Conservation (phyloP, 495 filamentous ascomycete genomes). For the Daldinia bambusicola region DNA sequence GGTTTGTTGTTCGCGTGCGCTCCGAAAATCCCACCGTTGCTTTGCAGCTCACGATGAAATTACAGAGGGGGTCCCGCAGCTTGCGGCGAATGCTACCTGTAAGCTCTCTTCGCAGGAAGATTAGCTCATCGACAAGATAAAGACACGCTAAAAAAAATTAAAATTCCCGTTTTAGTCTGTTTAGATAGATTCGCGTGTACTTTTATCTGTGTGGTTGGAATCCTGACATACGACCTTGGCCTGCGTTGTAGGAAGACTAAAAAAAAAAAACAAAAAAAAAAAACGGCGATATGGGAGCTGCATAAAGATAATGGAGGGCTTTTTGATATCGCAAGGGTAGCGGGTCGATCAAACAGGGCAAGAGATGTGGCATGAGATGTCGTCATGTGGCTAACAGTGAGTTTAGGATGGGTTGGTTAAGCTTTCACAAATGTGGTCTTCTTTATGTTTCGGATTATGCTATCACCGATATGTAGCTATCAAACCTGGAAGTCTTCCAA, state of each 20-base stretch:
- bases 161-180: slow-evolving; percentile 26
- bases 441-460: slow-evolving; percentile 36
- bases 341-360: slow-evolving; percentile 33
- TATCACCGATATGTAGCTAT: slow-evolving; percentile 16
- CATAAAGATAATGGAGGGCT: slow-evolving; percentile 15
- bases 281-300: slow-evolving; percentile 8
- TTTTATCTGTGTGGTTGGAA: slow-evolving; percentile 15
- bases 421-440: slow-evolving; percentile 14
- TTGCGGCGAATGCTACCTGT: slow-evolving; percentile 29
- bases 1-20: slow-evolving; percentile 5
- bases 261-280: not conserved
- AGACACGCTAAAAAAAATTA: slow-evolving; percentile 3
- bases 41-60: slow-evolving; percentile 39
- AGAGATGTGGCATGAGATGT: slow-evolving; percentile 21
- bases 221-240: slow-evolving; percentile 23
- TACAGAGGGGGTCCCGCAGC: slow-evolving; percentile 37
- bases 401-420: slow-evolving; percentile 11
- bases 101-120: slow-evolving; percentile 18
- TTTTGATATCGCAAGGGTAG: slow-evolving; percentile 28
- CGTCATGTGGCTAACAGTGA: slow-evolving; percentile 32
- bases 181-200: slow-evolving; percentile 4
- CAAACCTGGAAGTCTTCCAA: slow-evolving; percentile 25
- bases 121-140: slow-evolving; percentile 21
- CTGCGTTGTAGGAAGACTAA: slow-evolving; percentile 3
- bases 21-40: slow-evolving; percentile 35